phyloP scores from a whole-genome alignment of 2,329 filamentous ascomycete genomes.

The Scedosporium boydii region DNA sequence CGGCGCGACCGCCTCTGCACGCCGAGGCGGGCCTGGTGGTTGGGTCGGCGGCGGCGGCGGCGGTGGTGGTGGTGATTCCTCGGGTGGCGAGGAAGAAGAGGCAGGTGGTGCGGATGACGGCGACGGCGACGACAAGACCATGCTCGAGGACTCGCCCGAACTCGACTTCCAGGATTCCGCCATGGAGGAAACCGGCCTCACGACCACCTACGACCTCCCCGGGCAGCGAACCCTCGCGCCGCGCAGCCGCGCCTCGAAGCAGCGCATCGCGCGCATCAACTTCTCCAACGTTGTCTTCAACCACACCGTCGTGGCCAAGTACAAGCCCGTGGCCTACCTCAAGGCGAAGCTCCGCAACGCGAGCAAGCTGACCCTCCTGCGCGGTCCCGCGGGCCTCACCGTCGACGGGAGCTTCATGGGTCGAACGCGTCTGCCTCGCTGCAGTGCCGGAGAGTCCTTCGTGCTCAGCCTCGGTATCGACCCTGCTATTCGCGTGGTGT shows the following conservation, averaged over 20 bases:
- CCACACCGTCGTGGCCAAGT: conserved; percentile 51
- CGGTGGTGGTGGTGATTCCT: background rate
- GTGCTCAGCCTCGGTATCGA: conserved; percentile 49
- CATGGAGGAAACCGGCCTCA: conserved; percentile 50
- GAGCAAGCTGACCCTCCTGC: conserved; percentile 45
- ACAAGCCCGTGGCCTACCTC: conserved; percentile 49
- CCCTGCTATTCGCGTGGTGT: conserved; percentile 43
- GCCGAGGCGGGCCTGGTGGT: too few relatives aligned
- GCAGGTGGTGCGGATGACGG: background rate
- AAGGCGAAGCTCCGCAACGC: conserved; percentile 47
- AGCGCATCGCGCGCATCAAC: conserved; percentile 47
- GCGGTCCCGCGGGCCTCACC: conserved; percentile 45
- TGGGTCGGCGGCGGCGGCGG: background rate
- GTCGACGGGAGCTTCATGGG: conserved; percentile 57
- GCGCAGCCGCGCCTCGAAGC: conserved; percentile 40
- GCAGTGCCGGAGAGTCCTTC: conserved; percentile 44
- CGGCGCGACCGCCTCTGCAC: too few relatives aligned
- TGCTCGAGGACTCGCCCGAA: conserved; percentile 16
- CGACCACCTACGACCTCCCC: conserved; percentile 51
- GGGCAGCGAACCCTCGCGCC: conserved; percentile 46
- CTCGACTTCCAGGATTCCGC: conserved; percentile 41
- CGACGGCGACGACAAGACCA: conserved; percentile 12
- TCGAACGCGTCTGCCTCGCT: conserved; percentile 43
- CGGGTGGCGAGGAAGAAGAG: conserved; percentile 11
- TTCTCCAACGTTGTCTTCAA: conserved; percentile 43